phyloP scores from a whole-genome alignment of 345 rosid genomes.

The Corchorus olitorius region DNA sequence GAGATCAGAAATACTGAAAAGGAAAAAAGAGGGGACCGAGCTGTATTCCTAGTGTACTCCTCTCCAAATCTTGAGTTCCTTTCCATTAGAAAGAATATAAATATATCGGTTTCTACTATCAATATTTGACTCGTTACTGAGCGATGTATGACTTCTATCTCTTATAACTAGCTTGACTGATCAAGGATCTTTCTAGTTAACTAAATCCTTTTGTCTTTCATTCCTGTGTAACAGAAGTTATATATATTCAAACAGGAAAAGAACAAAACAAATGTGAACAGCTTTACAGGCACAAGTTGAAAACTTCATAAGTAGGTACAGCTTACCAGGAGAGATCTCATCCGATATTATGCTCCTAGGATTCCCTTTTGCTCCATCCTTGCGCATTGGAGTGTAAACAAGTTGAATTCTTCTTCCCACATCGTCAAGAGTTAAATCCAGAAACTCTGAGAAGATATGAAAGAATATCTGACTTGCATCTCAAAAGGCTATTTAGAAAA shows the following conservation, averaged over 20 bases:
- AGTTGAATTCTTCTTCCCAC: conserved; percentile 80
- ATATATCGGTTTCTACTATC: too few species aligned
- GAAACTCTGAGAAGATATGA: conserved; percentile 52
- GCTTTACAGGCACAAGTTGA: background rate
- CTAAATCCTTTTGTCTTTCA: too few species aligned
- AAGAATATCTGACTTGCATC: conserved; percentile 16
- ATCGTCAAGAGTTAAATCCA: conserved; percentile 83
- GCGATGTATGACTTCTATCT: too few species aligned
- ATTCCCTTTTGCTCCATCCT: conserved; percentile 79
- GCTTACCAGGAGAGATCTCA: conserved; percentile 77
- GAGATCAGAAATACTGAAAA: too few species aligned
- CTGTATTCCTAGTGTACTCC: too few species aligned
- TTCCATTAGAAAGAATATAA: too few species aligned
- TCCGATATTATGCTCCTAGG: conserved; percentile 67
- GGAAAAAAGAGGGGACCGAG: too few species aligned
- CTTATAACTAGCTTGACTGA: too few species aligned
- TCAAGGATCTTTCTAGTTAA: too few species aligned
- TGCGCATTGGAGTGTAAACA: conserved; percentile 78
- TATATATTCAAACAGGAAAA: background rate
- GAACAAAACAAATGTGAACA: background rate
- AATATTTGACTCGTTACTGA: too few species aligned
- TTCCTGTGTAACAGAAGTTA: background rate
- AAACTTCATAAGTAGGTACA: conserved; percentile 6
- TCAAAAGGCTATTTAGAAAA: conserved; percentile 8
- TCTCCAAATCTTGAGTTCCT: too few species aligned